phyloP scores from a whole-genome alignment of 2,329 filamentous ascomycete genomes.

The Ploettnerulaceae sp. region DNA sequence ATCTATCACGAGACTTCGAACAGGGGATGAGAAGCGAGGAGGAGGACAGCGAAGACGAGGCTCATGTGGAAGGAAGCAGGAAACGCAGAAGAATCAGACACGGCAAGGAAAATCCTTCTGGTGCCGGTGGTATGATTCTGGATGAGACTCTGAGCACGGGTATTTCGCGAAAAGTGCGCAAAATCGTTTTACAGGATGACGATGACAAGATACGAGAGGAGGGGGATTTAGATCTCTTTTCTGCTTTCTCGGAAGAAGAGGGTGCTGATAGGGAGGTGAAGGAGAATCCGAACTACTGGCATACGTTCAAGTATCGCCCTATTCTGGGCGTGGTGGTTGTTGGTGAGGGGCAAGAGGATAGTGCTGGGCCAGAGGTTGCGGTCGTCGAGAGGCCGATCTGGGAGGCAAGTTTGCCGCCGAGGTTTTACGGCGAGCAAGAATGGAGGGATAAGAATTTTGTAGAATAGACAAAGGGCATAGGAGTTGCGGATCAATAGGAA shows the following conservation, averaged over 20 bases:
- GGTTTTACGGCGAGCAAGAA: slow-evolving; percentile 58
- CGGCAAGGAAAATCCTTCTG: slow-evolving; percentile 40
- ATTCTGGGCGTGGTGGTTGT: slow-evolving; percentile 68
- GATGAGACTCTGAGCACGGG: slow-evolving; percentile 31
- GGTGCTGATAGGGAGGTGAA: slow-evolving; percentile 14
- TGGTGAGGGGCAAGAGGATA: slow-evolving; percentile 26
- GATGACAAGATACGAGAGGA: slow-evolving; percentile 37
- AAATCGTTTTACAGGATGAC: slow-evolving; percentile 38
- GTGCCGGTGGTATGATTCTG: slow-evolving; percentile 50
- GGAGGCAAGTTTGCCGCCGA: slow-evolving; percentile 72
- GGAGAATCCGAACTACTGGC: slow-evolving; percentile 48
- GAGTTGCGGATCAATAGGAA: not conserved
- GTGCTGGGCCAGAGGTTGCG: slow-evolving; percentile 65
- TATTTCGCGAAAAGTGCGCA: slow-evolving; percentile 38
- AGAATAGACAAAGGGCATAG: not conserved
- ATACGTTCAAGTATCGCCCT: slow-evolving; percentile 90
- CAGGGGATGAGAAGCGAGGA: slow-evolving; percentile 31
- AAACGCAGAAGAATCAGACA: slow-evolving; percentile 19
- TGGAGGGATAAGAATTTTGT: slow-evolving; percentile 30
- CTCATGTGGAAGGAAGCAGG: slow-evolving; percentile 33
- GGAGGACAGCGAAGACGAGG: slow-evolving; percentile 17
- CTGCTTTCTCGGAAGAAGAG: slow-evolving; percentile 13
- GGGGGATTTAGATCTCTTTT: slow-evolving; percentile 28
- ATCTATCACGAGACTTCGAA: slow-evolving; percentile 65
- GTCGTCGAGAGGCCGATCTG: slow-evolving; percentile 85